Evolutionary conservation across 176 grass and related monocot species (phyloP).

Genomic region (sorghum (Sorghum bicolor)): DNA sequence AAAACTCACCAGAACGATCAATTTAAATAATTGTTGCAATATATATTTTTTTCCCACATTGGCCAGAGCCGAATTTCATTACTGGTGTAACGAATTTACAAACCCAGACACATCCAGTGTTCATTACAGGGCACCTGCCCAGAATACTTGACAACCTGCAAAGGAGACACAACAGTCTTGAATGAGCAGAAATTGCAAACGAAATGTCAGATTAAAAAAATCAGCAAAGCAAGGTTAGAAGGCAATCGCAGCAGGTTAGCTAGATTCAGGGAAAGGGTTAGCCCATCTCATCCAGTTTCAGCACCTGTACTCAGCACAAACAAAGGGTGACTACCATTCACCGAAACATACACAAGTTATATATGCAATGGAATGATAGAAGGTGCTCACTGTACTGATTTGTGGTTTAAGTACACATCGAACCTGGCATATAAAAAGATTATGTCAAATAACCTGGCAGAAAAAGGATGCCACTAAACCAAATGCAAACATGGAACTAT

Average conservation of each 20-base stretch:
- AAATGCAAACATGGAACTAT: neutral
- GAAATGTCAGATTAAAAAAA: neutral
- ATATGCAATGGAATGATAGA: neutral
- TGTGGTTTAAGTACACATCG: neutral
- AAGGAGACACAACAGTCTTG: neutral
- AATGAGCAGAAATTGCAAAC: neutral
- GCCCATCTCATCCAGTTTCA: neutral
- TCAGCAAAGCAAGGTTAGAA: neutral
- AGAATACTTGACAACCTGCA: neutral
- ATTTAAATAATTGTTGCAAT: neutral
- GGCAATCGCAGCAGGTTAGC: neutral
- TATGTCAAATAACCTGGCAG: neutral
- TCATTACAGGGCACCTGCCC: too few relatives aligned
- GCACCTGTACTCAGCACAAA: neutral
- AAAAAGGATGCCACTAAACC: neutral
- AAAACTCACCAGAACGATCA: neutral
- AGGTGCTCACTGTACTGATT: neutral
- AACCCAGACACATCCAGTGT: too few relatives aligned
- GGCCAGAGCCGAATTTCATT: too few relatives aligned
- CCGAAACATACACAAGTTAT: neutral
- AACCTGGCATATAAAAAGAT: neutral
- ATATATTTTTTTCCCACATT: too few relatives aligned
- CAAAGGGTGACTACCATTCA: neutral
- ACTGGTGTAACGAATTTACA: too few relatives aligned
- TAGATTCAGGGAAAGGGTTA: neutral